Percentiles rank a stretch among this genome's conserved stretches.
Conservation (phyloP, 1,284 basidiomycete species). For the Ustilago trichophora region DNA sequence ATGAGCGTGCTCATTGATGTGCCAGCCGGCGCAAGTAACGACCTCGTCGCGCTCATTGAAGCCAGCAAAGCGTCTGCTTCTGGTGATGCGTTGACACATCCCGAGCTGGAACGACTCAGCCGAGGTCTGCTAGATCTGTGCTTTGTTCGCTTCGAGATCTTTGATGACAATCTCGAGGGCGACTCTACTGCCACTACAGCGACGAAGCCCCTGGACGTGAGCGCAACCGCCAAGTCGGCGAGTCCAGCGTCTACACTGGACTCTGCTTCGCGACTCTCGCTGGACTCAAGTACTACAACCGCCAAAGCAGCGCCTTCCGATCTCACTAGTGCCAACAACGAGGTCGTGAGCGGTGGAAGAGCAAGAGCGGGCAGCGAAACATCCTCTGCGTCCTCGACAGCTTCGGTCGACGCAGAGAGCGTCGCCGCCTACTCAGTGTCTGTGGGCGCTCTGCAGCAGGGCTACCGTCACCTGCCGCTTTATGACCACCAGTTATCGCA, state of each 20-base stretch:
- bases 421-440: constrained; percentile 43
- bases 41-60: constrained; percentile 20
- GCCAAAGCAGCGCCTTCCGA: constrained; percentile 3
- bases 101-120: constrained; percentile 30
- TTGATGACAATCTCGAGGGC: constrained; percentile 43
- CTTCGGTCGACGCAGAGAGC: constrained; percentile 41
- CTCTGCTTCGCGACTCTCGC: constrained; percentile 1
- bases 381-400: constrained; percentile 16
- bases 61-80: constrained; percentile 7
- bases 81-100: background rate
- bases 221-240: background rate
- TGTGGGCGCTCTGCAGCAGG: constrained; percentile 49
- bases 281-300: background rate
- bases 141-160: constrained; percentile 63
- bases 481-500: constrained; percentile 62
- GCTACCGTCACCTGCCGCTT: constrained; percentile 61
- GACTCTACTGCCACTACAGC: too few relatives aligned
- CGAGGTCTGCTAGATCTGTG: constrained; percentile 62
- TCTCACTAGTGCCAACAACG: background rate
- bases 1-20: constrained; percentile 55
- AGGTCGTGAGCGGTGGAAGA: background rate
- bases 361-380: constrained; percentile 5
- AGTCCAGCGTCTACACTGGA: constrained; percentile 2
- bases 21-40: constrained; percentile 41
- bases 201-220: too few relatives aligned